Percentiles rank a stretch among this genome's conserved stretches.
phyloP scores from a whole-genome alignment of 1,284 basidiomycete species.

The Cryptococcus amylolentus region DNA sequence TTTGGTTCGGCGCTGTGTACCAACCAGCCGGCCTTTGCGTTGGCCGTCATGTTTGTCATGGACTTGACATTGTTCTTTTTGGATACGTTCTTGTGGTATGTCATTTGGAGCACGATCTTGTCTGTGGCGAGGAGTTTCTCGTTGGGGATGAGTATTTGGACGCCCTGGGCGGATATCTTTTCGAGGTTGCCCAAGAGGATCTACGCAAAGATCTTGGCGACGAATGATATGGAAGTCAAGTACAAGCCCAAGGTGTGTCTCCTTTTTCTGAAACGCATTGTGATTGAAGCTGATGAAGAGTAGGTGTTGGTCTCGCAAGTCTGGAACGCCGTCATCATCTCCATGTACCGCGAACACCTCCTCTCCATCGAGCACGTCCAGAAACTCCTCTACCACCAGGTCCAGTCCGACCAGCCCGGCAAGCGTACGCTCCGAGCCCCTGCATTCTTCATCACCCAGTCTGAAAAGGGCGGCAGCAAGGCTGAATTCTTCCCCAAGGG shows the following conservation, averaged over 20 bases:
- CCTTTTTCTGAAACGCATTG: not conserved
- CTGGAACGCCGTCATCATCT: slow-evolving; percentile 97
- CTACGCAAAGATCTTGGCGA: slow-evolving; percentile 87
- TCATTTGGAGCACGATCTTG: slow-evolving; percentile 94
- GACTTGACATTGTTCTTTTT: slow-evolving; percentile 91
- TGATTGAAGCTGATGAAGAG: too few species aligned
- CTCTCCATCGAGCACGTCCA: slow-evolving; percentile 93
- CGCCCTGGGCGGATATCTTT: slow-evolving; percentile 93
- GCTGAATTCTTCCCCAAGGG: slow-evolving; percentile 90
- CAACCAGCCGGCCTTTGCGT: slow-evolving; percentile 86
- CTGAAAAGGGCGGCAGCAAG: slow-evolving; percentile 68
- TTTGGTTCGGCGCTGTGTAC: slow-evolving; percentile 75
- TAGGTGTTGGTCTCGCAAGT: slow-evolving; percentile 93
- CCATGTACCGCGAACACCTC: slow-evolving; percentile 98
- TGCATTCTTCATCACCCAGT: slow-evolving; percentile 90
- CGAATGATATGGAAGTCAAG: slow-evolving; percentile 87
- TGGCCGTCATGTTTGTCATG: slow-evolving; percentile 96
- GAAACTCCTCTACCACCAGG: slow-evolving; percentile 89
- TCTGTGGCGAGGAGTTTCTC: slow-evolving; percentile 84
- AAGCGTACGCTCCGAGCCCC: slow-evolving; percentile 85
- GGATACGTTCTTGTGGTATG: slow-evolving; percentile 93
- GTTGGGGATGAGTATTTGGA: slow-evolving; percentile 91
- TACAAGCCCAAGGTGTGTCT: slow-evolving; percentile 86
- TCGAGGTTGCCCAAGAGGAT: slow-evolving; percentile 89
- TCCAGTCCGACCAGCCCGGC: slow-evolving; percentile 74